Percentiles rank a stretch among this genome's conserved stretches.
Conservation (phyloP, 2,329 filamentous ascomycete genomes). For the Paracoccidioides lutzii region DNA sequence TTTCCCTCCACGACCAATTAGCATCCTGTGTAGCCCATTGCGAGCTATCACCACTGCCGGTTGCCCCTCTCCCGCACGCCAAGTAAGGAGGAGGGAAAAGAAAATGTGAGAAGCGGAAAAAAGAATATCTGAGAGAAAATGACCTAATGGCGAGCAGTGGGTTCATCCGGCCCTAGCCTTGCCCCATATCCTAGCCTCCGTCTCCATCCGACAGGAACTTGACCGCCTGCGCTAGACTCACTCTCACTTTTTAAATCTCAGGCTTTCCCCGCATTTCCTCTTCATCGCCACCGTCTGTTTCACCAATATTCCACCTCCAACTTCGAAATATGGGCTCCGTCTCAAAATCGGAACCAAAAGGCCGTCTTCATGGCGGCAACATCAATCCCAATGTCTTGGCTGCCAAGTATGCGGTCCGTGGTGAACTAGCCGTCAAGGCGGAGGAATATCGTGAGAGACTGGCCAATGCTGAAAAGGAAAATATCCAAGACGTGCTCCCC, state of each 20-base stretch:
- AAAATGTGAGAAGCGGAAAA: not conserved
- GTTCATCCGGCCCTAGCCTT: not conserved
- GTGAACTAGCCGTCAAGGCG: slow-evolving; percentile 85
- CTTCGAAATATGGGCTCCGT: slow-evolving; percentile 9
- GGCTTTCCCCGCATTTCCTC: not conserved
- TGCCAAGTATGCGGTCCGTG: slow-evolving; percentile 92
- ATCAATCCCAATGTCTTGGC: slow-evolving; percentile 82
- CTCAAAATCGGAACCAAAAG: slow-evolving; percentile 10
- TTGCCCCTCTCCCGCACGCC: too few species aligned
- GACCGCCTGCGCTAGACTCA: not conserved
- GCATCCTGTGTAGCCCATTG: not conserved
- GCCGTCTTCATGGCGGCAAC: slow-evolving; percentile 60
- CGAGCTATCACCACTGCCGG: not conserved
- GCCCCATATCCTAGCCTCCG: not conserved
- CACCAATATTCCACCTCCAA: not conserved
- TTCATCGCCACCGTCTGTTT: not conserved
- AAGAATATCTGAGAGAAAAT: not conserved
- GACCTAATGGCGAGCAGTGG: not conserved
- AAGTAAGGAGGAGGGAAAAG: not conserved
- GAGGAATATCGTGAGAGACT: slow-evolving; percentile 77
- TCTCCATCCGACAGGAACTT: not conserved
- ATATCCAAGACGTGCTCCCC: slow-evolving; percentile 42
- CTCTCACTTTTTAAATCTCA: not conserved
- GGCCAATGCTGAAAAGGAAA: slow-evolving; percentile 15
- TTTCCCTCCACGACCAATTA: not conserved